Evolutionary conservation across 1,139 yeast genomes (phyloP).

Genomic region (Candida dubliniensis): DNA sequence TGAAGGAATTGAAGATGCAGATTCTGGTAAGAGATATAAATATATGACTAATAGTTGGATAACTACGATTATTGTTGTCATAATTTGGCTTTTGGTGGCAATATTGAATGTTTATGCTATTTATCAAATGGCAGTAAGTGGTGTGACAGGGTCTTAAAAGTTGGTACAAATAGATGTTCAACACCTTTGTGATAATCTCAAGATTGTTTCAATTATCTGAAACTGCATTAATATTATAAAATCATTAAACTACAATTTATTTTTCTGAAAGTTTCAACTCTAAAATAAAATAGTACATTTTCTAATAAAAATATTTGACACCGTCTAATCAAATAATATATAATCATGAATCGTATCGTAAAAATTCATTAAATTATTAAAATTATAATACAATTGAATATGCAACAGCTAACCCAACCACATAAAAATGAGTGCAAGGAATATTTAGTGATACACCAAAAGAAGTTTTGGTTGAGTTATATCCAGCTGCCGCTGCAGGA

Average conservation of each 20-base stretch:
- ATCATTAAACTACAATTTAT: too few relatives aligned
- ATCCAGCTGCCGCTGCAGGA: slow-evolving; percentile 14
- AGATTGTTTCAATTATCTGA: too few relatives aligned
- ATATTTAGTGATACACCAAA: neutral
- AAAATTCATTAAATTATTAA: too few relatives aligned
- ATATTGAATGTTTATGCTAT: slow-evolving; percentile 70
- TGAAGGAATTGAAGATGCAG: slow-evolving; percentile 9
- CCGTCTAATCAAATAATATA: too few relatives aligned
- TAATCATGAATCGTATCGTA: too few relatives aligned
- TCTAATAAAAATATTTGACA: too few relatives aligned
- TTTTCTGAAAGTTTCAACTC: too few relatives aligned
- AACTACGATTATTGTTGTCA: slow-evolving; percentile 44
- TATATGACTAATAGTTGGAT: slow-evolving; percentile 65
- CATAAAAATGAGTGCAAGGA: neutral
- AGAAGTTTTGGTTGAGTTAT: neutral
- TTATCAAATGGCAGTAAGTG: slow-evolving; percentile 56
- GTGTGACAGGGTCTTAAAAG: slow-evolving; percentile 22
- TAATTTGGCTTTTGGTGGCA: slow-evolving; percentile 65
- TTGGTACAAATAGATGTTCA: too few relatives aligned
- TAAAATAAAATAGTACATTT: too few relatives aligned
- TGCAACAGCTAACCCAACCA: neutral
- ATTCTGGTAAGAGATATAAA: slow-evolving; percentile 25
- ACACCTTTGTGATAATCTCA: too few relatives aligned
- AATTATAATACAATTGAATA: too few relatives aligned
- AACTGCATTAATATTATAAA: too few relatives aligned